Evolutionary conservation across 805 yeast species (phyloP).

Genomic region (Wickerhamomyces hampshirensis): DNA sequence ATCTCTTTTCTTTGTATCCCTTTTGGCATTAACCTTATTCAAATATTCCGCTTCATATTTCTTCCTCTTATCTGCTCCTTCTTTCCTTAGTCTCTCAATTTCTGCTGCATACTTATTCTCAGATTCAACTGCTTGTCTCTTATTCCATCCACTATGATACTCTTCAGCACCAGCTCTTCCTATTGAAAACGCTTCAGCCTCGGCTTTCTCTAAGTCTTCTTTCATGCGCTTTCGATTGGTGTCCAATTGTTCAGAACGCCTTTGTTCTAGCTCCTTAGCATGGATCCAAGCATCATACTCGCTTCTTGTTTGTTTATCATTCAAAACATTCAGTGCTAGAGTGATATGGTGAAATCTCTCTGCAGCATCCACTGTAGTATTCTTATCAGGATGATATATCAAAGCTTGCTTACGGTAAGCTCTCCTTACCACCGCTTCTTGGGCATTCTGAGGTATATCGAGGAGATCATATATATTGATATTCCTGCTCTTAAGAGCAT

Average conservation of each 20-base stretch:
- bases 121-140: constrained; percentile 7
- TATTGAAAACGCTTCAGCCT: constrained; percentile 5
- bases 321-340: constrained; percentile 75
- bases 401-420: constrained; percentile 78
- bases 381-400: constrained; percentile 79
- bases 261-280: constrained; percentile 4
- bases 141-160: constrained; percentile 11
- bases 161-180: neutral
- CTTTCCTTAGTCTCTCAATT: constrained; percentile 21
- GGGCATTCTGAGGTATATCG: constrained; percentile 58
- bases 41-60: constrained; percentile 12
- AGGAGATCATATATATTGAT: constrained; percentile 50
- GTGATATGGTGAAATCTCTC: constrained; percentile 87
- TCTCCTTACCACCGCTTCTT: constrained; percentile 62
- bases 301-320: constrained; percentile 76
- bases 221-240: constrained; percentile 17
- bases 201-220: constrained; percentile 21
- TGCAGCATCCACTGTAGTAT: constrained; percentile 79
- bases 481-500: constrained; percentile 11
- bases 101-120: constrained; percentile 8
- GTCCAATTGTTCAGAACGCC: constrained; percentile 11
- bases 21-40: constrained; percentile 5
- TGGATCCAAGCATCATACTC: constrained; percentile 53
- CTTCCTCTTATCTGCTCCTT: constrained; percentile 19
- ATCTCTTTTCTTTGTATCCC: neutral